phyloP scores from a whole-genome alignment of 805 yeast genomes.

The Wickerhamia fluorescens region DNA sequence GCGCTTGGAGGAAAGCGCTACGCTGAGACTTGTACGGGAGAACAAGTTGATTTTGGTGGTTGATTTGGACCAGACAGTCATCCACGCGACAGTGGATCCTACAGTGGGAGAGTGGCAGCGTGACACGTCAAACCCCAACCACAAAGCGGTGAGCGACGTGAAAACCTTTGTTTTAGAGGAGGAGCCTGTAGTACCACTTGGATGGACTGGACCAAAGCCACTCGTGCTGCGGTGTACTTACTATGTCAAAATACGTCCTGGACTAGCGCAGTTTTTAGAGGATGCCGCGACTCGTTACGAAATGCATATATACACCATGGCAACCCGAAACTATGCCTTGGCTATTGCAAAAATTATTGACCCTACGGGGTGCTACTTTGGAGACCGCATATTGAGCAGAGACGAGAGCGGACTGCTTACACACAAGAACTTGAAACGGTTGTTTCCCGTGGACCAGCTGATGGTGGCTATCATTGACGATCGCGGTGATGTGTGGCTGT shows the following conservation, averaged over 20 bases:
- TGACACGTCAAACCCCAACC: conserved; percentile 80
- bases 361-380: conserved; percentile 80
- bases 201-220: conserved; percentile 54
- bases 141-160: conserved; percentile 78
- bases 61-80: conserved; percentile 94
- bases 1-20: conserved; percentile 64
- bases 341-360: conserved; percentile 88
- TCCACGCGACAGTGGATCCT: conserved; percentile 97
- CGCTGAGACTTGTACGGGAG: conserved; percentile 51
- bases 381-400: conserved; percentile 83
- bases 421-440: conserved; percentile 77
- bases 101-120: conserved; percentile 94
- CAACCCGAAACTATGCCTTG: conserved; percentile 87
- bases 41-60: conserved; percentile 82
- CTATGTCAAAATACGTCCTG: conserved; percentile 89
- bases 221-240: conserved; percentile 70
- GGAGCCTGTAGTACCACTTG: conserved; percentile 51
- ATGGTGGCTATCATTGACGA: conserved; percentile 97
- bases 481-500: conserved; percentile 98
- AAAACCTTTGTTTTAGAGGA: conserved; percentile 72
- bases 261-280: conserved; percentile 65
- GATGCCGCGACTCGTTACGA: conserved; percentile 64
- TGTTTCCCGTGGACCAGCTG: conserved; percentile 93
- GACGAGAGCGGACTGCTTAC: conserved; percentile 93
- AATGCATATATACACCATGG: conserved; percentile 96